phyloP scores from a whole-genome alignment of 2,329 filamentous ascomycete genomes.

The Podosphaera fusca region DNA sequence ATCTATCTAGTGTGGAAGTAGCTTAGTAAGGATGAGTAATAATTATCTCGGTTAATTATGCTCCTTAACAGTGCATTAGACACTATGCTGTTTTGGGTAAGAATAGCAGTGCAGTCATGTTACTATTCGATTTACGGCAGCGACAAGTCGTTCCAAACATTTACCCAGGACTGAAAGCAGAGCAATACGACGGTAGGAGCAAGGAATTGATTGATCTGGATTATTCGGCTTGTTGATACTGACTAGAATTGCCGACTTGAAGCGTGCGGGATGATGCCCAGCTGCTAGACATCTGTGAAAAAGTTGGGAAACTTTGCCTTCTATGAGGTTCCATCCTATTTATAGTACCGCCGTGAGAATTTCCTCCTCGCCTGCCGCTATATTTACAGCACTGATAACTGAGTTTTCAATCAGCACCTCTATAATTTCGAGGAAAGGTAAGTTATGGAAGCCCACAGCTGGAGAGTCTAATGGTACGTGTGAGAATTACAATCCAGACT shows the following conservation, averaged over 20 bases:
- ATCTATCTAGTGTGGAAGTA: no score
- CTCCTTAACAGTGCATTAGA: no score
- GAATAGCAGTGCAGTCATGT: no score
- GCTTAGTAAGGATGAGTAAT: no score
- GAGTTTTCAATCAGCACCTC: background rate
- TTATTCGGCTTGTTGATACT: background rate
- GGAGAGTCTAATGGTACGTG: no score
- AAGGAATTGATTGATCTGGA: background rate
- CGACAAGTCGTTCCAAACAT: background rate
- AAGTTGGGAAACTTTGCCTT: conserved; percentile 6
- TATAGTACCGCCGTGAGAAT: background rate
- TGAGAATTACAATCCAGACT: no score
- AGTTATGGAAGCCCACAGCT: no score
- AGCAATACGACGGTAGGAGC: background rate
- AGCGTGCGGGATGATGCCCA: background rate
- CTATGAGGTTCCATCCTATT: background rate
- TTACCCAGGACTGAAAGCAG: background rate
- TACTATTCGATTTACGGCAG: background rate
- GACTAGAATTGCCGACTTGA: background rate
- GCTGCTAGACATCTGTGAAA: conserved; percentile 46
- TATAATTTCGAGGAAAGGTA: no score
- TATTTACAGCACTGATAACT: background rate
- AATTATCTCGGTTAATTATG: no score
- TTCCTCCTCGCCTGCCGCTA: background rate
- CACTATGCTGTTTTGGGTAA: no score